phyloP scores from a whole-genome alignment of 2,329 filamentous ascomycete species.

The Aspergillus sclerotialis region DNA sequence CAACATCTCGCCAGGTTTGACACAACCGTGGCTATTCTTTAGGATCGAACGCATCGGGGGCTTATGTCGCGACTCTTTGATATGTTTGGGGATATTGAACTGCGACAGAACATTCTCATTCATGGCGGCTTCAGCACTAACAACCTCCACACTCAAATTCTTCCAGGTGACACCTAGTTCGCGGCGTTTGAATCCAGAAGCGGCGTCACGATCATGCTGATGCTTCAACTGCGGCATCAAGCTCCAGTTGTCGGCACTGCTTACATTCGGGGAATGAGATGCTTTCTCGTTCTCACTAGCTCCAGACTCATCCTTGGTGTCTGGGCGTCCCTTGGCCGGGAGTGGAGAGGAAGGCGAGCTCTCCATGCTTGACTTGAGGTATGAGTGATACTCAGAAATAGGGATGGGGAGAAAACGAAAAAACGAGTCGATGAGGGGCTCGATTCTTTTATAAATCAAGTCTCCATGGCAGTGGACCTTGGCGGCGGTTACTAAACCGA shows the following conservation, averaged over 20 bases:
- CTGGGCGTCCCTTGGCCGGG: constrained; percentile 15
- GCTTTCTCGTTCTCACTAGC: no score
- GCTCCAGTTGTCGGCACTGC: constrained; percentile 39
- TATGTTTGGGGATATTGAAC: constrained; percentile 49
- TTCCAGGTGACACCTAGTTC: constrained; percentile 60
- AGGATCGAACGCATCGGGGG: constrained; percentile 59
- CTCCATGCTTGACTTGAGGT: no score
- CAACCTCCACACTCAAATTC: constrained; percentile 56
- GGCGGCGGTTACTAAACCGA: no score
- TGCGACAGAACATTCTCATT: constrained; percentile 59
- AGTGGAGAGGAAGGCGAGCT: no score
- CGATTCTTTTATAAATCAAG: no score
- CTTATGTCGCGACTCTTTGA: constrained; percentile 48
- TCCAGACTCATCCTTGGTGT: no score
- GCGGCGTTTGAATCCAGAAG: constrained; percentile 42
- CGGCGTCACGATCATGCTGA: constrained; percentile 37
- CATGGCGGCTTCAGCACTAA: constrained; percentile 55
- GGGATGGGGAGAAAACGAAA: no score
- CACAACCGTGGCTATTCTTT: constrained; percentile 58
- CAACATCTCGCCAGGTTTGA: constrained; percentile 67
- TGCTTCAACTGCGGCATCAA: constrained; percentile 44
- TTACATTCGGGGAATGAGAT: constrained; percentile 6
- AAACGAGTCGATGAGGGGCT: no score
- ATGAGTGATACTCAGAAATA: no score
- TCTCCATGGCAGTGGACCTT: no score